Conservation (phyloP, 176 grass and related monocot genomes). For the Lolium multiflorum region DNA sequence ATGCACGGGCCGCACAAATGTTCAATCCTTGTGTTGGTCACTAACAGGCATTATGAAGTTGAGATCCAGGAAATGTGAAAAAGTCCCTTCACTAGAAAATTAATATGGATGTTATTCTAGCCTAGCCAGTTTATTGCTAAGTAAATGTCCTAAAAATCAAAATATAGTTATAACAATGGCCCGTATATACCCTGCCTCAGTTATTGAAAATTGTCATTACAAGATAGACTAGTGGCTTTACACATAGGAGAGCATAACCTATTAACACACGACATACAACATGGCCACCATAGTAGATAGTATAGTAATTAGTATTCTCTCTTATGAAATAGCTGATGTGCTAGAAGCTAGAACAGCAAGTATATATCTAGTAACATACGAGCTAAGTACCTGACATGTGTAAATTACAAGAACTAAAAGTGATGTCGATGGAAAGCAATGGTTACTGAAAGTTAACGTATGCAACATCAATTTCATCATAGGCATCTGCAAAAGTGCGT, state of each 20-base stretch:
- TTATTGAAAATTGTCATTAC: background rate
- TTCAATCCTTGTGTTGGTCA: no score
- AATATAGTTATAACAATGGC: background rate
- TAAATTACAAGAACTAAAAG: background rate
- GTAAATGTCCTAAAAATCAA: background rate
- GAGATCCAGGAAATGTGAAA: no score
- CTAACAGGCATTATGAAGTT: no score
- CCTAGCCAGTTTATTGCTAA: background rate
- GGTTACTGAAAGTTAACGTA: background rate
- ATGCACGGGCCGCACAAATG: no score
- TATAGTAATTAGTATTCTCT: no score
- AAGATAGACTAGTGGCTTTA: background rate
- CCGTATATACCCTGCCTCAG: background rate
- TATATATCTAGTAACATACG: no score
- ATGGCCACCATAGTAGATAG: background rate
- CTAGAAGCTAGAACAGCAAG: no score
- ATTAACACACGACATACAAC: background rate
- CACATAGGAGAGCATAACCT: background rate
- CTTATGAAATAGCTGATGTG: background rate
- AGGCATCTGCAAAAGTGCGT: background rate
- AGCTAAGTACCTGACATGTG: background rate
- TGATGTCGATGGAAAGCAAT: background rate
- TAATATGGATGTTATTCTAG: no score
- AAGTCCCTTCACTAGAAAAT: no score
- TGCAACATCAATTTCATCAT: background rate